Percentiles rank a stretch among this genome's conserved stretches.
Conservation (phyloP, 441 rosid species). For the Gossypium gossypioides region DNA sequence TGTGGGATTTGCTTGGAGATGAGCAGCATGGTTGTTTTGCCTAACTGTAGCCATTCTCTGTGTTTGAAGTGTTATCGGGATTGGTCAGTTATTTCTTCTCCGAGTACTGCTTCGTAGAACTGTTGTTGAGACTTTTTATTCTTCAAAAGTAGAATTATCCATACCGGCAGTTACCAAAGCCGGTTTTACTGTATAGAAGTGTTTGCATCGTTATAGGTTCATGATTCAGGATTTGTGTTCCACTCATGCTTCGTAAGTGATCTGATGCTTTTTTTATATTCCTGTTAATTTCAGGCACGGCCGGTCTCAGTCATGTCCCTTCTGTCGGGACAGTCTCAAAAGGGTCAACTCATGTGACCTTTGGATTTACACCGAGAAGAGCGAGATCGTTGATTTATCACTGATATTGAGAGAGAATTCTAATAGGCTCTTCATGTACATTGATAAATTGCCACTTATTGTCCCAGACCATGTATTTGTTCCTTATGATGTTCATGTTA, state of each 20-base stretch:
- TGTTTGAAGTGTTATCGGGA: constrained; percentile 65
- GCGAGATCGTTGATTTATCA: constrained; percentile 39
- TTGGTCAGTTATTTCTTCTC: constrained; percentile 44
- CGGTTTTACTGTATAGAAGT: background rate
- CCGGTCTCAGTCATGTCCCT: constrained; percentile 84
- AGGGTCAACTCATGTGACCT: constrained; percentile 66
- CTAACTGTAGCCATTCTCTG: constrained; percentile 65
- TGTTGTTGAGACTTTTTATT: background rate
- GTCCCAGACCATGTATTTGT: constrained; percentile 44
- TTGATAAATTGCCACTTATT: constrained; percentile 60
- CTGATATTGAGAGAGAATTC: constrained; percentile 42
- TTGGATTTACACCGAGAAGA: constrained; percentile 52
- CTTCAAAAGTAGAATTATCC: background rate
- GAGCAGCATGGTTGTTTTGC: constrained; percentile 56
- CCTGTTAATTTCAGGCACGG: constrained; percentile 36
- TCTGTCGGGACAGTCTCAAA: constrained; percentile 68
- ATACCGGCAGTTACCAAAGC: background rate
- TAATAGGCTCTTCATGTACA: constrained; percentile 52
- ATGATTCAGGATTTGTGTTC: background rate
- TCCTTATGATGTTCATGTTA: constrained; percentile 40
- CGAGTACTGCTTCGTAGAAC: background rate
- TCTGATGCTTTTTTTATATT: background rate
- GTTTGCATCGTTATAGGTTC: background rate
- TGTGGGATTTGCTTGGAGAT: constrained; percentile 86
- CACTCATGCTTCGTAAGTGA: background rate